Evolutionary conservation across 805 yeast species (phyloP).

Genomic region (Ogataea sp.): DNA sequence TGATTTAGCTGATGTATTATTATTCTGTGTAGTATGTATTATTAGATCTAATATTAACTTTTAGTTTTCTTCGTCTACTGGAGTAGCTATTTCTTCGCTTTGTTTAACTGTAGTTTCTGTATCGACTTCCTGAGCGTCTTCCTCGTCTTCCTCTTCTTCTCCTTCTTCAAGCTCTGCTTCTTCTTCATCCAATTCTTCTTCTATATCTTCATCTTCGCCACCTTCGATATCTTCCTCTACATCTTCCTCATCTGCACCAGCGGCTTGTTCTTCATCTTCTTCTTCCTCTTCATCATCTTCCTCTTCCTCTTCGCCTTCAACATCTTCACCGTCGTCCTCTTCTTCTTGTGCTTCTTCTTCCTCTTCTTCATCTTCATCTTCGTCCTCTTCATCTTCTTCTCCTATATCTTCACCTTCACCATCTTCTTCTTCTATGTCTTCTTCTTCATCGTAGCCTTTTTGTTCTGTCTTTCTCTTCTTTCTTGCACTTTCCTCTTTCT

Average conservation of each 20-base stretch:
- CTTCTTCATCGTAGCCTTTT: slow-evolving; percentile 11
- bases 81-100: slow-evolving; percentile 1
- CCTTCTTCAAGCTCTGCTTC: neutral
- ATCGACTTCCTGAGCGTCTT: slow-evolving; percentile 3
- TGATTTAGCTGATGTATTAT: too few species aligned
- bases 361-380: too few species aligned
- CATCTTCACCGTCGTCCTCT: slow-evolving; percentile 8
- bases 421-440: slow-evolving; percentile 12
- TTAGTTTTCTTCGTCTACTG: slow-evolving; percentile 1
- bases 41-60: too few species aligned
- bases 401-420: slow-evolving; percentile 16
- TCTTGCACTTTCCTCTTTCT: slow-evolving; percentile 20
- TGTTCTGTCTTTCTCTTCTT: too few species aligned
- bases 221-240: slow-evolving; percentile 1
- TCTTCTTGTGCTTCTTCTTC: slow-evolving; percentile 7
- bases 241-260: slow-evolving; percentile 1
- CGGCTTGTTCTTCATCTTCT: neutral
- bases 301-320: slow-evolving; percentile 6
- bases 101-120: too few species aligned
- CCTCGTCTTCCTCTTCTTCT: neutral
- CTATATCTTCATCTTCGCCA: neutral
- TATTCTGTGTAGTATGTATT: too few species aligned
- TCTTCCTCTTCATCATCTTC: neutral
- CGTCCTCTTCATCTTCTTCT: slow-evolving; percentile 17
- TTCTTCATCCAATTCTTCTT: neutral